Base-by-base conservation (phyloP, 495 filamentous ascomycete species). In the Sporormia fimetaria region DNA sequence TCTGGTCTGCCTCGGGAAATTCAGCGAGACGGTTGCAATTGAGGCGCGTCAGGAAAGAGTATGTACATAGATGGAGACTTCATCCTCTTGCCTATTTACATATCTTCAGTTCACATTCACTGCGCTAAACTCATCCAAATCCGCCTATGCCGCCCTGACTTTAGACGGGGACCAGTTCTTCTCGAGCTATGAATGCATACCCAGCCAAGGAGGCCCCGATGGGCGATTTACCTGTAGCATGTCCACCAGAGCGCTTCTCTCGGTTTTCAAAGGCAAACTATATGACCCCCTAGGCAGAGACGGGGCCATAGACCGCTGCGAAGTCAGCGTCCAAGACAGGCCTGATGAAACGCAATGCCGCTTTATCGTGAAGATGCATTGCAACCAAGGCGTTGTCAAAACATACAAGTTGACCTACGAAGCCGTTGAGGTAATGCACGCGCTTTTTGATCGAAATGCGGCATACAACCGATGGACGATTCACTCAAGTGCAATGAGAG, bases 401-500 rank as follows among this genome's bases (percentile, higher is more conserved):
- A 88, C 83, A 3, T 94, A 95, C 55, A 83, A 81, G 31, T 69
- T 98, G 38, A 87, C 85, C 0, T 98, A 94, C 56, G 90, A 98
- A 57, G 69, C 80, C 14, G 74, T 74, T 21, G 70, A 80, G 11
- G 73, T 87, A 9, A 81, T 87, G 57, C 84, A 93, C 58, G 92
- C 88, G 11, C 70, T 88, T 22, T 96, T 98, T 56, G 78, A 93
- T 57, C 74, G 66, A 23, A 67, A 67, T 8, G 66, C 64, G 25
- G 78, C 83, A 3, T 68, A 60, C 1, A 94, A 92, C 49, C 67
- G 69, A 27, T 98, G 90, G 87, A 70, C 64, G 17, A 83, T 92
- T 17, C 70, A 78, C 31, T 76, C 87, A 3, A 71, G 69, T 22
- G 75, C 81, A 3, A 60, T 96, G 20, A 77, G 76, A 53, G 84